Percentiles rank a stretch among this genome's conserved stretches.
Conservation (phyloP, 2,329 filamentous ascomycete genomes). For the Juglanconis oblonga region DNA sequence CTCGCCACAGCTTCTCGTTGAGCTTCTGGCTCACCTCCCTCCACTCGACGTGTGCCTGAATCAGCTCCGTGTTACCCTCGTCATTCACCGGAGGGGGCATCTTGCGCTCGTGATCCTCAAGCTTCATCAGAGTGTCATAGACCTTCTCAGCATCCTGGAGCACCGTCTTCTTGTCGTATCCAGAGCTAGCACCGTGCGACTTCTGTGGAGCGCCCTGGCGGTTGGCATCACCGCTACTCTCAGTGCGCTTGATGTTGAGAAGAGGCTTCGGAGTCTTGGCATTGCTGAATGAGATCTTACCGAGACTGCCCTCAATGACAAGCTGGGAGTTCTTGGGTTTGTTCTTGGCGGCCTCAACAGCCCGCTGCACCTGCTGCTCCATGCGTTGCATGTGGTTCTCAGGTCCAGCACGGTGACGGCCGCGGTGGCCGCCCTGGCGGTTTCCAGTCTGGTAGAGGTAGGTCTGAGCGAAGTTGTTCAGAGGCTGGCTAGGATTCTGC, state of each 20-base stretch:
- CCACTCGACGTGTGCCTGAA: constrained; percentile 78
- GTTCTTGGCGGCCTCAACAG: constrained; percentile 94
- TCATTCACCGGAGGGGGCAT: constrained; percentile 64
- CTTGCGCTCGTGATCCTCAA: constrained; percentile 87
- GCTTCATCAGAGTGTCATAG: constrained; percentile 83
- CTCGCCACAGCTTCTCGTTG: constrained; percentile 78
- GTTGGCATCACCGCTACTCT: constrained; percentile 59
- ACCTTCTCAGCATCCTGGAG: constrained; percentile 85
- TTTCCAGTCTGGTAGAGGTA: constrained; percentile 95
- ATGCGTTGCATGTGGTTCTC: constrained; percentile 98
- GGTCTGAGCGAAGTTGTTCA: constrained; percentile 96
- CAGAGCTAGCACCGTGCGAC: constrained; percentile 32
- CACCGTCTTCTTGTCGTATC: constrained; percentile 76
- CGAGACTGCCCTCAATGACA: constrained; percentile 91
- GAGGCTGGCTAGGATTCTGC: constrained; percentile 86
- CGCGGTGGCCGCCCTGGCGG: constrained; percentile 67
- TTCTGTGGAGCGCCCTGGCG: constrained; percentile 50
- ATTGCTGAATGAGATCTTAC: constrained; percentile 99
- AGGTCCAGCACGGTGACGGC: constrained; percentile 72
- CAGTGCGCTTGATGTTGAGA: constrained; percentile 88
- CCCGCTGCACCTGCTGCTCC: constrained; percentile 97
- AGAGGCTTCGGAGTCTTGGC: constrained; percentile 94
- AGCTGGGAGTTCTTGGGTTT: constrained; percentile 97
- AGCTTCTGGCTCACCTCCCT: constrained; percentile 66
- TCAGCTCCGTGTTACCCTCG: constrained; percentile 63